Base-by-base conservation (phyloP, 2,329 filamentous ascomycete species). In the Exophiala mesophila region DNA sequence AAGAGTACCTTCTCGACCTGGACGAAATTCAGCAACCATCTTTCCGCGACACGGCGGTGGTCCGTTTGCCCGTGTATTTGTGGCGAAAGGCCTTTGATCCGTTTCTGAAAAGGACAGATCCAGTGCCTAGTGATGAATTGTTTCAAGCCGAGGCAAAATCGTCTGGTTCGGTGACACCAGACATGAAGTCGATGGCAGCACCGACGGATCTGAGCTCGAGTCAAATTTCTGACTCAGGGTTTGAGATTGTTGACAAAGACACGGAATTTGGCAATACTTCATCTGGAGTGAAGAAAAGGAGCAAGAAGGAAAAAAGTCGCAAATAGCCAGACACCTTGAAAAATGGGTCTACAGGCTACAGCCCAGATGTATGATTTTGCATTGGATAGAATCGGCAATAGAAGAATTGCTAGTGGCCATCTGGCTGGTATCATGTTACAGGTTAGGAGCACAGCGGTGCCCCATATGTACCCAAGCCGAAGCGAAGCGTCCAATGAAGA, bases 1-100 rank as follows among this genome's bases (percentile, higher is more conserved):
- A 85, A 54, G 87, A 96, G 61, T 94, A 83, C 60, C 70, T 96
- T 51, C 80, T 98, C 47, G 90, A 98, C 62, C 81, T 96, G 58
- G 78, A 88, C 46, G 88, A 96, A 63, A 82, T 98, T 47, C 73
- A 76, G 32, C 71, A 74, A 53, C 92, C 92, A 1, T 85, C 82
- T 3, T 68, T 96, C 63, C 77, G 68, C 50, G 85, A 97, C 60
- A 98, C 92, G 0, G 81, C 88, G 47, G 74, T 97, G 32, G 78
- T 85, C 64, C 83, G 83, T 39, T 69, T 94, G 4, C 92, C 92
- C 1, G 60, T 82, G 41, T 94, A 82, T 77, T 61, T 78, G 43
- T 92, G 83, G 68, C 72, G 65, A 39, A 68, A 70, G 45, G 75
- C 73, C 4, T 50, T 75, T 30, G 75, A 76, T 41, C 45, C 57